Evolutionary conservation across 371 early-diverging fungal species (phyloP).

Genomic region (Syncephalastrum sp.): DNA sequence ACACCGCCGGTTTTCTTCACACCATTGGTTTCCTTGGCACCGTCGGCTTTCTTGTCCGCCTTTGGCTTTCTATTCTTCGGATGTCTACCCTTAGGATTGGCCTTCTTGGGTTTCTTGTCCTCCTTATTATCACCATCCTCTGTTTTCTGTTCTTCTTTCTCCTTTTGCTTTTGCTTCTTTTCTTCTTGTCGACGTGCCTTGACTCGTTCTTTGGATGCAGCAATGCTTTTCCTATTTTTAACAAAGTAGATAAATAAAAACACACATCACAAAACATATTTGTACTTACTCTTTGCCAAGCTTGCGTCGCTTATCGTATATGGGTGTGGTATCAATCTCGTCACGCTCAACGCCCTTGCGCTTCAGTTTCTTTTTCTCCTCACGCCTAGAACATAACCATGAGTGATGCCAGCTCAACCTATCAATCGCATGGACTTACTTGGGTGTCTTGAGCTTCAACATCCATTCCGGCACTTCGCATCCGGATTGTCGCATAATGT

Average conservation of each 20-base stretch:
- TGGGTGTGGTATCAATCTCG: constrained; percentile 30
- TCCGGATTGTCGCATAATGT: constrained; percentile 95
- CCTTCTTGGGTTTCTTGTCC: no score
- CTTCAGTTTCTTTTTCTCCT: constrained; percentile 24
- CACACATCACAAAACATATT: no score
- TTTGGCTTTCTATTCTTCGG: neutral
- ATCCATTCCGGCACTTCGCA: constrained; percentile 98
- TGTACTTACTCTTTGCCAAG: constrained; percentile 23
- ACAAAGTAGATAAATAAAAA: neutral
- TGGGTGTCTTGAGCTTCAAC: constrained; percentile 80
- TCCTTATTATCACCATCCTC: no score
- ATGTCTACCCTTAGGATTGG: no score
- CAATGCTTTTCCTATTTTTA: constrained; percentile 34
- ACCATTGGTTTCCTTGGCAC: neutral
- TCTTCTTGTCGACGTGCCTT: constrained; percentile 21
- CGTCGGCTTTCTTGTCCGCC: neutral
- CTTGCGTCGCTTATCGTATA: constrained; percentile 25
- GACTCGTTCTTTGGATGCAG: constrained; percentile 40
- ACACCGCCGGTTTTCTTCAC: neutral
- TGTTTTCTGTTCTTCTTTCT: constrained; percentile 3
- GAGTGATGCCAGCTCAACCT: neutral
- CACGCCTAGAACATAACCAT: constrained; percentile 9
- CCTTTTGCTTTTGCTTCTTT: constrained; percentile 21
- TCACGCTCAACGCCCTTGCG: constrained; percentile 30
- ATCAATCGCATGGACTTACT: constrained; percentile 24